A percentile compares a stretch with the other conserved stretches of the same genome.
These are phyloP conservation scores for Cupressus sempervirens DNA, from an alignment of 75 land plant genomes.

Conservation along the genomic window DNA sequence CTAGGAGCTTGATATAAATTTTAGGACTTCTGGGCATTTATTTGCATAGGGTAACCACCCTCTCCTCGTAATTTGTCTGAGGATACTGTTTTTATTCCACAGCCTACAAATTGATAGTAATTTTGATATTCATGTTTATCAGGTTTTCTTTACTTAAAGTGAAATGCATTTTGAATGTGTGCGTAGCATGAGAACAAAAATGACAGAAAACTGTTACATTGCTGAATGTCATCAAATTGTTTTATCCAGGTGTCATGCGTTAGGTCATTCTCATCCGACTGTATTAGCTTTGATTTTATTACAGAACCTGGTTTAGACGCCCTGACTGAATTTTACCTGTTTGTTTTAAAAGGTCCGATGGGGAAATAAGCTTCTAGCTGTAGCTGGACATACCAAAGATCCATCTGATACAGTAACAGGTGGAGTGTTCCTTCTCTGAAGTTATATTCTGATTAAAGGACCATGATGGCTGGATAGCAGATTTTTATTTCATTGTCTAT, in stretches of 20 bases:
- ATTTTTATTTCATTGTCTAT: not conserved
- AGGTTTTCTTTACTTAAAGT: not conserved
- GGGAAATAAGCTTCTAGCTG: slow-evolving; percentile 78
- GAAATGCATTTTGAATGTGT: not conserved
- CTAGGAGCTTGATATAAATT: not conserved
- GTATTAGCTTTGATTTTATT: slow-evolving; percentile 3
- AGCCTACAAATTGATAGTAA: not conserved
- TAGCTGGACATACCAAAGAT: slow-evolving; percentile 96
- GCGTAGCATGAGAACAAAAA: not conserved
- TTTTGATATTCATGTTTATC: not conserved
- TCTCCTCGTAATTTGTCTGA: not conserved
- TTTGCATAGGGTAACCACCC: not conserved
- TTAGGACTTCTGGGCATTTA: not conserved
- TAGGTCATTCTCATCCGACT: not conserved
- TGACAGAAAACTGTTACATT: not conserved
- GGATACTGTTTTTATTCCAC: not conserved
- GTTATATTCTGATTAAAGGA: not conserved
- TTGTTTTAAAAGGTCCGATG: slow-evolving; percentile 55
- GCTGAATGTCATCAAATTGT: not conserved
- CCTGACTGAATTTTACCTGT: slow-evolving; percentile 5
- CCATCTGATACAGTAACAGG: slow-evolving; percentile 78
- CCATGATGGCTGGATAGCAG: not conserved
- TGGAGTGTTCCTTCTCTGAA: slow-evolving; percentile 6
- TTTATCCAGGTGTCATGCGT: not conserved
- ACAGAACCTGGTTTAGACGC: not conserved